These are phyloP conservation scores for Geranomyces variabilis DNA, from an alignment of 192 early-diverging fungal genomes.

Conservation along the genomic window DNA sequence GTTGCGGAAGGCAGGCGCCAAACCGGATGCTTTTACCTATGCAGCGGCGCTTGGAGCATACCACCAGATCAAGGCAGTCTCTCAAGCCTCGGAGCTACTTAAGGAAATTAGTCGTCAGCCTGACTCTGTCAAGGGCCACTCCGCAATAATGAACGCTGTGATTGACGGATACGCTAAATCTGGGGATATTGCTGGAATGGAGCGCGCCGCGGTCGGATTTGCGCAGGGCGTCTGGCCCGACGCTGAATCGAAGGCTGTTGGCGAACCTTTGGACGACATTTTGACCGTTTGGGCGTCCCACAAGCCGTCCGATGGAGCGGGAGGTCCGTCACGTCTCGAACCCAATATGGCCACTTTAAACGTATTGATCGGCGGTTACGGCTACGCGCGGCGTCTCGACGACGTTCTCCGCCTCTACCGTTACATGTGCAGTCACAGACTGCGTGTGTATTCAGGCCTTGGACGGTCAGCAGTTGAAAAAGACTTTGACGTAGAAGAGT, in stretches of 20 bases:
- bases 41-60: too few relatives aligned
- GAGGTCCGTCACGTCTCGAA: too few relatives aligned
- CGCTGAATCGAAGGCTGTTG: neutral
- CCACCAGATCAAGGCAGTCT: too few relatives aligned
- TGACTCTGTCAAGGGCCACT: neutral
- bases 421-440: neutral
- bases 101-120: too few relatives aligned
- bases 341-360: neutral
- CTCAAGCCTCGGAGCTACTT: too few relatives aligned
- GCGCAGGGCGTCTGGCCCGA: neutral
- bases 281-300: too few relatives aligned
- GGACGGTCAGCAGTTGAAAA: too few relatives aligned
- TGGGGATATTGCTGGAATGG: neutral
- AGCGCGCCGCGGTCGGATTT: neutral
- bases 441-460: neutral
- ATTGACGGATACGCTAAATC: constrained; percentile 2
- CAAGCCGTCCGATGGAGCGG: too few relatives aligned
- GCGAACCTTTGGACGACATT: too few relatives aligned
- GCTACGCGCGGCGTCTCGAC: neutral
- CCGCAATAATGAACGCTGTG: neutral
- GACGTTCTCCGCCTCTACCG: neutral
- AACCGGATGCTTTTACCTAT: too few relatives aligned
- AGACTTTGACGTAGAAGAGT: too few relatives aligned
- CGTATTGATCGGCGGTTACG: neutral
- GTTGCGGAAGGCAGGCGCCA: too few relatives aligned